Evolutionary conservation across 2,329 filamentous ascomycete species (phyloP), one percentile per base, ranked within the genome.

Genomic region (Cytospora schulzeri): DNA sequence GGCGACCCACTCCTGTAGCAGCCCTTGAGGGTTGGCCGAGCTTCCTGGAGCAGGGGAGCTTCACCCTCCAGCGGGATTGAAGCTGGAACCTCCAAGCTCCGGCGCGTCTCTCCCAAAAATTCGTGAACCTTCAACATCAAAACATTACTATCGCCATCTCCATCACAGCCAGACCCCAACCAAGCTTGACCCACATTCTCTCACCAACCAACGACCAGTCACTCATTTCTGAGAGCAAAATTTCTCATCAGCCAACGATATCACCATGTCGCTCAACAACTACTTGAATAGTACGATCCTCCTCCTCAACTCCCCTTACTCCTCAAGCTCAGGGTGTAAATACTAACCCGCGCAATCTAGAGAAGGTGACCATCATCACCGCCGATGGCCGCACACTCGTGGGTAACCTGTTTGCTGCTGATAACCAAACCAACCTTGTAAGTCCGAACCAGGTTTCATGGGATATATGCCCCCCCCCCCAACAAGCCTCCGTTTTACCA

Each of bases 341-440:
- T 31, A 6, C 19, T 11, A 38, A 57, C 45, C 24, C 38, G 19
- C 24, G 38, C 9, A 52, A 38, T 31, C 33, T 29, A 97, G 95
- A 97, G 79, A 96, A 92, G 78, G 92, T 98, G 71, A 84, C 93
- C 65, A 90, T 98, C 73, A 86, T 98, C 68, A 98, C 95, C 31
- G 90, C 92, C 70, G 95, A 98, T 78, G 95, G 94, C 59, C 89
- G 94, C 71, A 96, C 92, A 55, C 80, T 94, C 26, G 85, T 92
- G 67, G 95, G 95, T 66, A 93, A 84, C 2, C 87, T 99, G 61
- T 82, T 94, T 57, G 92, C 91, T 53, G 93, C 90, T 74, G 95
- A 99, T 77, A 89, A 97, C 77, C 88, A 90, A 72, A 98, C 95
- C 70, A 99, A 99, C 78, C 81, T 99, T 68, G 87, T 88, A 77